Evolutionary conservation across 331 rosid genomes (phyloP).

Genomic region (Spiraea crenata): DNA sequence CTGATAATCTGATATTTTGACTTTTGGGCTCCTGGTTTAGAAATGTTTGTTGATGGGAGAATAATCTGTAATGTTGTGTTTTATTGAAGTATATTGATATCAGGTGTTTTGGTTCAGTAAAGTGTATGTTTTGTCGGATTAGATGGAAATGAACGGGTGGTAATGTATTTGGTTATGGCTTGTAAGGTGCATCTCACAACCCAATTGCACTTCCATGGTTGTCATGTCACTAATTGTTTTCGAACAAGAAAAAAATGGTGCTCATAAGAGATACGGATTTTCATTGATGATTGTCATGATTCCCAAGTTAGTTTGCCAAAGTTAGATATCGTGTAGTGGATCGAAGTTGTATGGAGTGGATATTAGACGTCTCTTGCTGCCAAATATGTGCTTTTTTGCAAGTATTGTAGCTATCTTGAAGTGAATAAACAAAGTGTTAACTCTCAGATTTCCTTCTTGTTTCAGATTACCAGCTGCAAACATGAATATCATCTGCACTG

Average conservation of each 20-base stretch:
- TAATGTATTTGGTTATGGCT: not conserved
- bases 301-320: not conserved
- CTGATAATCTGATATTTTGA: no score
- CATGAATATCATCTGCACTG: constrained; percentile 97
- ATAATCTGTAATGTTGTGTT: not conserved
- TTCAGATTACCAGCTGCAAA: constrained; percentile 87
- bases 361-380: not conserved
- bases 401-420: not conserved
- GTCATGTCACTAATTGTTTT: not conserved
- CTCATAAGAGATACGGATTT: not conserved
- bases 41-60: not conserved
- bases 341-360: not conserved
- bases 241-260: not conserved
- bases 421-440: not conserved
- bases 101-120: no score
- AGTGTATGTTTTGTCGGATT: not conserved
- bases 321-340: not conserved
- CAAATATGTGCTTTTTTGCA: not conserved
- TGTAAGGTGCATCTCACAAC: not conserved
- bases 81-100: not conserved
- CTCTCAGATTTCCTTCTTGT: constrained; percentile 11
- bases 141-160: not conserved
- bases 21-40: not conserved
- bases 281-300: not conserved
- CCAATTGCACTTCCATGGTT: not conserved